Conservation (phyloP, 345 rosid genomes). For the Pugionium dolabratum region DNA sequence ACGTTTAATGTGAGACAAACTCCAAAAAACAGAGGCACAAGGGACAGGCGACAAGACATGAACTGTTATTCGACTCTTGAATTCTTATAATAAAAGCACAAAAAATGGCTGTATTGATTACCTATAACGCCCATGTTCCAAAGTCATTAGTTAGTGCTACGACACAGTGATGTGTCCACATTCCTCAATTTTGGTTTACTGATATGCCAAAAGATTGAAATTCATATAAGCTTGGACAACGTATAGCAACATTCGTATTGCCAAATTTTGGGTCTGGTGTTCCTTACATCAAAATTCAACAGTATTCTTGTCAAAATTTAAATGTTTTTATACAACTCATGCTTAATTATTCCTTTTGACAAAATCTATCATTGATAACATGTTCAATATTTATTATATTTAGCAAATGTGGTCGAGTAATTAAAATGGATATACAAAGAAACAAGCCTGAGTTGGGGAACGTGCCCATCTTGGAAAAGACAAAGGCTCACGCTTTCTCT, state of each 20-base stretch:
- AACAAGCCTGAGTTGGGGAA: no score
- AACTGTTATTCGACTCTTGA: conserved; percentile 21
- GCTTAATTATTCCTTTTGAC: no score
- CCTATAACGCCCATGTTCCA: background rate
- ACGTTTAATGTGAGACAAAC: conserved; percentile 2
- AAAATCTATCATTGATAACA: no score
- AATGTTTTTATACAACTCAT: no score
- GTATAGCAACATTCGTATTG: no score
- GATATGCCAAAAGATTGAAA: background rate
- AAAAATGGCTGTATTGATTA: conserved; percentile 19
- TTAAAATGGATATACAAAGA: no score
- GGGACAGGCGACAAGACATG: conserved; percentile 20
- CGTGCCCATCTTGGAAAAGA: conserved; percentile 7
- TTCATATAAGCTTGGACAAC: no score
- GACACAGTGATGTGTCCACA: background rate
- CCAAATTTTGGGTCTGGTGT: no score
- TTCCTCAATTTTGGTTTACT: conserved; percentile 21
- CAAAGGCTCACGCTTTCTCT: conserved; percentile 30
- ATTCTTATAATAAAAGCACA: conserved; percentile 9
- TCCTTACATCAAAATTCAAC: no score
- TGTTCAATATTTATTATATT: no score
- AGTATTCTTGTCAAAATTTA: no score
- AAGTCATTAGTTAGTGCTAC: conserved; percentile 19
- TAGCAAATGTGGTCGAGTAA: no score
- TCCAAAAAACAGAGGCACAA: conserved; percentile 11